Percentiles rank a stretch among this genome's conserved stretches.
These are phyloP conservation scores for Talaromyces liani DNA, from an alignment of 495 filamentous ascomycete genomes.

Conservation along the genomic window DNA sequence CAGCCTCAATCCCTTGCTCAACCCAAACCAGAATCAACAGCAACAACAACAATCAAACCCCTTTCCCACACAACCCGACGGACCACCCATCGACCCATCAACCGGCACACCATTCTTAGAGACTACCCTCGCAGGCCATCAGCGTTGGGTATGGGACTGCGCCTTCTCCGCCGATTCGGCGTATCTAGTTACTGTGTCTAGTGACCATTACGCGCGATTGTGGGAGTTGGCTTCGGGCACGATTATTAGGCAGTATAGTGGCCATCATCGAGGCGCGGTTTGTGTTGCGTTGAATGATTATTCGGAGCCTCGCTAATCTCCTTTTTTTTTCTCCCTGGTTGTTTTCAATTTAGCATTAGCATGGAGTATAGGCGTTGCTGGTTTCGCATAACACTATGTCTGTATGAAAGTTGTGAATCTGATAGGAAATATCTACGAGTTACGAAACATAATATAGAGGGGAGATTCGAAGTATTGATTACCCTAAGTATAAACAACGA, in stretches of 20 bases:
- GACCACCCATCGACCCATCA: conserved; percentile 36
- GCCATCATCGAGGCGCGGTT: conserved; percentile 89
- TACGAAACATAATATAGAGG: not conserved
- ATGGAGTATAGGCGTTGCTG: not conserved
- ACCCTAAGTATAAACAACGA: not conserved
- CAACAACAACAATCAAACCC: conserved; percentile 21
- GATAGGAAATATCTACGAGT: not conserved
- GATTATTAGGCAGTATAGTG: conserved; percentile 96
- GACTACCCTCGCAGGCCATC: conserved; percentile 85
- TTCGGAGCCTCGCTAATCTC: conserved; percentile 54
- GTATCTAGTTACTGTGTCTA: conserved; percentile 96
- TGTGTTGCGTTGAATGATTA: conserved; percentile 98
- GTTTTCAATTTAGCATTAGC: conserved; percentile 1
- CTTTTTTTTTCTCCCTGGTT: conserved; percentile 9
- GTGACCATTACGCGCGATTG: conserved; percentile 92
- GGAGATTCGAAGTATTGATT: not conserved
- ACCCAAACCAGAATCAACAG: not conserved
- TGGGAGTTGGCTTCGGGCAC: conserved; percentile 84
- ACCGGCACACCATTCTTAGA: conserved; percentile 66
- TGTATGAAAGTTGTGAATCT: not conserved
- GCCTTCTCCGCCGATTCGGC: conserved; percentile 95
- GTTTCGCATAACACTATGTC: not conserved
- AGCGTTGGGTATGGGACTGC: conserved; percentile 99
- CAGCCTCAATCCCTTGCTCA: not conserved
- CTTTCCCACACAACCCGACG: conserved; percentile 36